These are phyloP conservation scores for Tuber umbilicatum DNA, from an alignment of 495 filamentous ascomycete genomes.

Conservation along the genomic window DNA sequence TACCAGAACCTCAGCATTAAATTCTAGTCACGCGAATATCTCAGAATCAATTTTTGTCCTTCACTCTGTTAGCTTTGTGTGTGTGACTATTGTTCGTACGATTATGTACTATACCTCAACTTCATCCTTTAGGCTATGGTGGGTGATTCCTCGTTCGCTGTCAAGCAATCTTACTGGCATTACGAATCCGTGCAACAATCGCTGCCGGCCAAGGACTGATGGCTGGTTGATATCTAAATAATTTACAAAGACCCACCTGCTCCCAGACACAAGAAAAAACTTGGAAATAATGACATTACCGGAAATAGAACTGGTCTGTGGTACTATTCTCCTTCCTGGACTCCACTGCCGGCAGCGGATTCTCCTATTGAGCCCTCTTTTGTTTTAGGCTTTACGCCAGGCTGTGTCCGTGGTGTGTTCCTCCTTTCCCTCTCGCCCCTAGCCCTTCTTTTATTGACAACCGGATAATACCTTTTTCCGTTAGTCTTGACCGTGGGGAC, in stretches of 20 bases:
- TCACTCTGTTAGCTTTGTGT: neutral
- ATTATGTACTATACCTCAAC: neutral
- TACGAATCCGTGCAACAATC: neutral
- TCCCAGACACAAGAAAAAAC: neutral
- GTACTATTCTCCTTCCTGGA: slow-evolving; percentile 21
- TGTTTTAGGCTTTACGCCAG: slow-evolving; percentile 9
- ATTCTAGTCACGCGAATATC: slow-evolving; percentile 20
- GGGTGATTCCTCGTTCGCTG: neutral
- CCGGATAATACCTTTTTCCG: slow-evolving; percentile 34
- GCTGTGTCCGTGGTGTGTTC: slow-evolving; percentile 26
- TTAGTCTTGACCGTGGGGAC: slow-evolving; percentile 9
- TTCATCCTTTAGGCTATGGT: neutral
- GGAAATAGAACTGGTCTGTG: slow-evolving; percentile 6
- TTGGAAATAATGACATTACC: neutral
- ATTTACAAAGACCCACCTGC: neutral
- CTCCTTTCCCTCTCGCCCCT: slow-evolving; percentile 22
- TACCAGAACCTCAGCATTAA: slow-evolving; percentile 9
- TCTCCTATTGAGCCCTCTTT: slow-evolving; percentile 22
- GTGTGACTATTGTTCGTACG: neutral
- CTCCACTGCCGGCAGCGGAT: slow-evolving; percentile 25
- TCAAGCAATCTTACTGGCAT: neutral
- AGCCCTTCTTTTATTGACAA: slow-evolving; percentile 35
- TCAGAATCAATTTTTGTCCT: slow-evolving; percentile 1
- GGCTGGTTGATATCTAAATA: neutral
- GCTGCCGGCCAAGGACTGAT: neutral